Base-by-base conservation (phyloP, 495 filamentous ascomycete species). In the Podospora bellae-mahoneyi region DNA sequence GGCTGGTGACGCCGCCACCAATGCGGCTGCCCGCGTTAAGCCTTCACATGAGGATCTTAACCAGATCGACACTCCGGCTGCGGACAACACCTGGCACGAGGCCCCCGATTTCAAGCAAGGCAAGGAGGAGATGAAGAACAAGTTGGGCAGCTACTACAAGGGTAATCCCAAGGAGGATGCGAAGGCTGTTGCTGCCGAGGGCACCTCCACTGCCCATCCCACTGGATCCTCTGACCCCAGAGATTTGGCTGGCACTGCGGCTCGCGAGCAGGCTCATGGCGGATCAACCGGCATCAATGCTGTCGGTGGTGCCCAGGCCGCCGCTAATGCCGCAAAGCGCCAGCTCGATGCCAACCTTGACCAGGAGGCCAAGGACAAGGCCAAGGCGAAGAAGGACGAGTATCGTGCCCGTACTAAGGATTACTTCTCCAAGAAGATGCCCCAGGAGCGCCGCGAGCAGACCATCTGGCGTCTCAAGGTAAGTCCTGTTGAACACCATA, bases 81-180 rank as follows among this genome's bases (percentile, higher is more conserved):
- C 91, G 7, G 93, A 96, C 71, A 93, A 98, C 78, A 87, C 86
- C 10, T 99, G 96, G 96, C 92, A 97, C 75, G 93, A 98, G 69
- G 86, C 88, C 62, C 96, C 96, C 0, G 84, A 94, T 68, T 69
- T 96, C 53, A 58, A 58, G 55, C n/a, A 58, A 26, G 89, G 89
- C 67, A 88, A 87, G 74, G 88, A 89, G 2, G 86, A 86, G 62
- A 30, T 97, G 28, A 93, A 87, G 79, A 78, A 84, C 10, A 89
- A 92, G 74, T 70, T 91, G 18, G 89, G 84, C 72, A 78, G 79
- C 6, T 80, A 84, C 66, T 85, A 86, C 75, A 87, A 86, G 72
- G 77, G 78, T 9, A 68, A 76, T 20, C 75, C 80, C 74, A 86
- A 85, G 72, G 84, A 90, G 59, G 90, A 91, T 65, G 78, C 70